These are phyloP conservation scores for Cryptococcus sp. DNA, from an alignment of 1,284 basidiomycete genomes.

Conservation along the genomic window DNA sequence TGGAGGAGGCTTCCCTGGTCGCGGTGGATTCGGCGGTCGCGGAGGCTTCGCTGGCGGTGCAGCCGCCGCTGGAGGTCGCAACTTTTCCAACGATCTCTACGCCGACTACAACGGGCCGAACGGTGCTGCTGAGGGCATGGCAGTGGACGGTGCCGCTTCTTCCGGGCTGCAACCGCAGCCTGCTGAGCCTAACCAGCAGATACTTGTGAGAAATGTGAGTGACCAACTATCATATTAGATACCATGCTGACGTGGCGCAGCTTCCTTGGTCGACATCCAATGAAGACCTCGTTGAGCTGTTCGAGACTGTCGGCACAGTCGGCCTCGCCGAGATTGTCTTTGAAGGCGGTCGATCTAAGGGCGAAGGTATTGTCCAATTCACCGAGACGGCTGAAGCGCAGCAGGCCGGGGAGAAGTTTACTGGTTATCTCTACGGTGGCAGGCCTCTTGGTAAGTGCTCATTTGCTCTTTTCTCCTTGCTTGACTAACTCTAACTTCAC, in stretches of 20 bases:
- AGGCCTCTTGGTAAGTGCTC: constrained; percentile 69
- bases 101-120: constrained; percentile 56
- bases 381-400: constrained; percentile 83
- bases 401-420: constrained; percentile 91
- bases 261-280: constrained; percentile 99
- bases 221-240: not conserved
- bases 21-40: constrained; percentile 15
- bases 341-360: constrained; percentile 86
- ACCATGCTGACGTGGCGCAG: constrained; percentile 54
- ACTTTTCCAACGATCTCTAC: constrained; percentile 49
- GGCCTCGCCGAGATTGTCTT: constrained; percentile 91
- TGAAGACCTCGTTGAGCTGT: constrained; percentile 95
- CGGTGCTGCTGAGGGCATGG: constrained; percentile 29
- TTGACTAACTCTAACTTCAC: not conserved
- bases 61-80: constrained; percentile 48
- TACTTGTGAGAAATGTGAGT: constrained; percentile 95
- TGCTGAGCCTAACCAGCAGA: constrained; percentile 88
- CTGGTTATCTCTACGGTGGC: constrained; percentile 86
- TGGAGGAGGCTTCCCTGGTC: constrained; percentile 40
- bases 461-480: not conserved
- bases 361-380: constrained; percentile 94
- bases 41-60: constrained; percentile 45
- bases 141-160: constrained; percentile 33
- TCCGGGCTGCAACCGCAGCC: constrained; percentile 47
- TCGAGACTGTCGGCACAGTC: constrained; percentile 95